Evolutionary conservation across 164 flowering plant genomes (phyloP), one percentile per base, ranked within the genome.

Genomic region (Macadamia integrifolia): DNA sequence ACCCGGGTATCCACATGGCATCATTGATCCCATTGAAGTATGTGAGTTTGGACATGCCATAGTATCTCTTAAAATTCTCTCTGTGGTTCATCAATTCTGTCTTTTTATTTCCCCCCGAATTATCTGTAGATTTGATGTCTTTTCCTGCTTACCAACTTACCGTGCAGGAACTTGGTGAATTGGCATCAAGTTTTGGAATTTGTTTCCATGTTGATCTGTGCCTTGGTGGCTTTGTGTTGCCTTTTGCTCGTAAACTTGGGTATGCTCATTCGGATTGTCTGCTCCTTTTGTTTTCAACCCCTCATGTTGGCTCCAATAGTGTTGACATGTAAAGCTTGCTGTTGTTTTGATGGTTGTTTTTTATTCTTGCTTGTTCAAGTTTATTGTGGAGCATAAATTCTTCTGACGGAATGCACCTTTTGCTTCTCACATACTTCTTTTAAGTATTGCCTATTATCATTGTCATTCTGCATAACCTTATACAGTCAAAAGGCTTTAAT

Each of bases 181-280:
- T 94, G 82, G 97, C 99, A 61, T 74, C 76, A 58, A 81, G 75
- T n/a, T 78, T 56, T 62, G 91, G 86, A 52, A 85, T 92, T 43
- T 94, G 99, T 79, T 78, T 91, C 43, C 99, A 94, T 84, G 97
- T 92, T 43, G 98, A 93, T 74, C 96, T 93, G 44, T 94, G 99
- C 74, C 97, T 94, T 71, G 99, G 99, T 68, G 99, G 99, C 31
- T 92, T 90, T 72, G 97, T 94, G 31, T 80, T 94, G 77, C 99
- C 99, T 59, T 94, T 91, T 72, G 97, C 99, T 77, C 88, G 92
- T 69, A 90, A 85, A 72, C 95, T 94, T 70, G 99, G 97, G 99
- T 94, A 89, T 57, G 82, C 12, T 32, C 32, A 35, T 9, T 9
- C 31, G 28, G 32, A 28, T 18, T 10, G 17, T 40, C 31, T 9